Conservation (phyloP, 345 rosid genomes). For the Heritiera fomes region DNA sequence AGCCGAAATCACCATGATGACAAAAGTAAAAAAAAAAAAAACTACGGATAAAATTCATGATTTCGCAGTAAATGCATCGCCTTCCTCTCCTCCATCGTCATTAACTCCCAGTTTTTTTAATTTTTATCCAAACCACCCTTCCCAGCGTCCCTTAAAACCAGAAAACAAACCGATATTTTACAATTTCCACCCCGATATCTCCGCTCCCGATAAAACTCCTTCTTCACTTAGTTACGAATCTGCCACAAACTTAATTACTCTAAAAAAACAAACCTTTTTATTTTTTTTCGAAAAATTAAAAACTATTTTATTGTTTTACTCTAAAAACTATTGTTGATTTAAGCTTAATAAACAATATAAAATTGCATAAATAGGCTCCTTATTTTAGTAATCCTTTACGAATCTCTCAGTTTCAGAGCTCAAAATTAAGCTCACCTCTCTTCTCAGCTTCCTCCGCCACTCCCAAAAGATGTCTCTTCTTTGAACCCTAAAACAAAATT, state of each 20-base stretch:
- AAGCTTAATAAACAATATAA: neutral
- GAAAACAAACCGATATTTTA: neutral
- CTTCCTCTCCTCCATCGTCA: conserved; percentile 2
- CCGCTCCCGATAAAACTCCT: conserved; percentile 13
- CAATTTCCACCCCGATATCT: neutral
- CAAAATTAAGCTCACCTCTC: neutral
- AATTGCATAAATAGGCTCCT: conserved; percentile 28
- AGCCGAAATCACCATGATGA: neutral
- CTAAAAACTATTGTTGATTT: too few species aligned
- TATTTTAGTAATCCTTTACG: conserved; percentile 33
- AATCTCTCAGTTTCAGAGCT: conserved; percentile 52
- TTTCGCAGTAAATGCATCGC: conserved; percentile 17
- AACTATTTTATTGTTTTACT: neutral
- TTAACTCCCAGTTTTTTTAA: neutral
- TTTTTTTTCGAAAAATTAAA: neutral
- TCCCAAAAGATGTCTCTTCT: conserved; percentile 7
- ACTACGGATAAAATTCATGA: neutral
- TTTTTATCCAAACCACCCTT: neutral
- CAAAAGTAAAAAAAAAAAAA: neutral
- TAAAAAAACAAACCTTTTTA: neutral
- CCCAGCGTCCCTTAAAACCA: neutral
- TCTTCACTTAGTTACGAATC: conserved; percentile 32
- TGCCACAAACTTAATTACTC: conserved; percentile 30
- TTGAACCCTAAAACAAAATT: neutral
- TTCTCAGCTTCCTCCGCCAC: conserved; percentile 29